Percentiles rank a stretch among this genome's conserved stretches.
Conservation (phyloP, 768 basidiomycete species). For the Leccinum rimulosum region DNA sequence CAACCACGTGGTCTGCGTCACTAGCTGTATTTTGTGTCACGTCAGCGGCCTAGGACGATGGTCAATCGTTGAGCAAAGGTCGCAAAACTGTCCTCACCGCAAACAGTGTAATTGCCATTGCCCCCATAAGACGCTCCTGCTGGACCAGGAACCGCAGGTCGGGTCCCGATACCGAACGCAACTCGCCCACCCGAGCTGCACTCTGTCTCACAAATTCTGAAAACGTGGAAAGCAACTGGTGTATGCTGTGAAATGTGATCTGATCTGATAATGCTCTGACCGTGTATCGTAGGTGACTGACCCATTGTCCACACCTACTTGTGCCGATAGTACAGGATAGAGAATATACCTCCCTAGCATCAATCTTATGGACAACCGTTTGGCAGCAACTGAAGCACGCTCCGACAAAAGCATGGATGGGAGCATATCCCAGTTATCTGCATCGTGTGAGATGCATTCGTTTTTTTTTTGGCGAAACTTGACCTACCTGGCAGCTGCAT, state of each 20-base stretch:
- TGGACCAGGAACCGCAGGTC: slow-evolving; percentile 12
- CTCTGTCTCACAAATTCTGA: slow-evolving; percentile 21
- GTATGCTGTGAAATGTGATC: slow-evolving; percentile 10
- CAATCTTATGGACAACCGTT: slow-evolving; percentile 55
- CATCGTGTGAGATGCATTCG: slow-evolving; percentile 11
- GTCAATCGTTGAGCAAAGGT: neutral
- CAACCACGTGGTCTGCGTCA: neutral
- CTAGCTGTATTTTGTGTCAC: slow-evolving; percentile 4
- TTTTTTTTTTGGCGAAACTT: neutral
- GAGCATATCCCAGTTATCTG: slow-evolving; percentile 56
- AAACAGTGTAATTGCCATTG: slow-evolving; percentile 37
- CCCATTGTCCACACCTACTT: slow-evolving; percentile 14
- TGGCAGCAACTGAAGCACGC: slow-evolving; percentile 55
- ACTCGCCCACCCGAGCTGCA: slow-evolving; percentile 15
- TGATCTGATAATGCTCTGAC: neutral
- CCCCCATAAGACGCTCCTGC: slow-evolving; percentile 31
- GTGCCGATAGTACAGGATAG: slow-evolving; percentile 33
- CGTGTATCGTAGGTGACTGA: slow-evolving; percentile 13
- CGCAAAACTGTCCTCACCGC: slow-evolving; percentile 26
- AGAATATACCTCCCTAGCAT: slow-evolving; percentile 57
- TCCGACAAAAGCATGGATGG: slow-evolving; percentile 45
- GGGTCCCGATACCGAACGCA: slow-evolving; percentile 5
- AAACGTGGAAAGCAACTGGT: slow-evolving; percentile 12
- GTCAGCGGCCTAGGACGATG: slow-evolving; percentile 22
- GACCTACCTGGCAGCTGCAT: slow-evolving; percentile 64